Evolutionary conservation across 768 basidiomycete species (phyloP), one percentile per base, ranked within the genome.

Genomic region (Amylocystis lapponica): DNA sequence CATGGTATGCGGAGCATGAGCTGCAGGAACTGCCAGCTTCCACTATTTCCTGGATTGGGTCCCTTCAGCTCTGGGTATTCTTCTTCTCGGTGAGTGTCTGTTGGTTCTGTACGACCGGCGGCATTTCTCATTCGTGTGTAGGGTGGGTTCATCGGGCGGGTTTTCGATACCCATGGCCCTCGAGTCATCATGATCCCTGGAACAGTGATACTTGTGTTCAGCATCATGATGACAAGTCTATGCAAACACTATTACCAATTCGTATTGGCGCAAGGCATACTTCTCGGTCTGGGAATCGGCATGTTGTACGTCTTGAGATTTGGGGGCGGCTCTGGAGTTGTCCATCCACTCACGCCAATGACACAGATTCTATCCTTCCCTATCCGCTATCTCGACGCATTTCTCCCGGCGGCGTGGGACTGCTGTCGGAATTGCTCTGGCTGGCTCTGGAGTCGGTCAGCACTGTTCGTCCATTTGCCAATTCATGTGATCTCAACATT

Each of bases 31-130:
- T 71, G 27, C 61, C 76, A 12, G 64, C 77, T 12, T 78, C 76
- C 27, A 72, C 68, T 19, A 80, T 85, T 48, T 78, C 82, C 3
- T 83, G 82, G 52, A 83, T 86, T 51, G 83, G 82, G 9, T 79
- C 79, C 1, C 51, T 84, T 36, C 83, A 85, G 54, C 63, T 85
- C 6, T 84, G 76, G 72, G 65, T 75, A 19, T 84, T 85, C 61
- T 84, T 84, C 66, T 74, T 81, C 52, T 76, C 78, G 46, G 83
- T 84, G 55, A 37, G 79, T 55, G 26, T 30, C 36, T 32, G 38
- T 31, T 31, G 21, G 16, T 17, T 20, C 14, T 4, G 5, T 3
- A 9, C 13, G 8, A 4, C 14, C 21, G 27, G 2, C 27, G 26
- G 8, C 17, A 4, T 26, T 39, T 42, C 27, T 22, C 48, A 49